A percentile compares a stretch with the other conserved stretches of the same genome.
These are phyloP conservation scores for Eimeria acervulina DNA, from an alignment of 169 alveolate species.

Conservation along the genomic window DNA sequence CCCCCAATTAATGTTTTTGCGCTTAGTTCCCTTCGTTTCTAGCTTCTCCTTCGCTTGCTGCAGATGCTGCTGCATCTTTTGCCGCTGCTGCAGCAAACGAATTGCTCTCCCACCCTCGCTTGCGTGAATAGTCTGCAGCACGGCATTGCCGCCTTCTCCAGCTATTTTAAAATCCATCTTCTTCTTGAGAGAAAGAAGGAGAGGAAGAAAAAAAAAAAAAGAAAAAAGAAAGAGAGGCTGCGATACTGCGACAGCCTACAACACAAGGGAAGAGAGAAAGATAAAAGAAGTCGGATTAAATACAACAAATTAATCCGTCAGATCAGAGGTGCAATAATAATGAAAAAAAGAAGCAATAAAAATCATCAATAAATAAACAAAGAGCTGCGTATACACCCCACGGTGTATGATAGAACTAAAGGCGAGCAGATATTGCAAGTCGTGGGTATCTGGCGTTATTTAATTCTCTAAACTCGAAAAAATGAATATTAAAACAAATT, in stretches of 20 bases:
- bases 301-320: too few relatives aligned
- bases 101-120: conserved; percentile 82
- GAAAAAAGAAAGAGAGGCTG: not conserved
- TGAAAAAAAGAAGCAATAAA: too few relatives aligned
- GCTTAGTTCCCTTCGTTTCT: conserved; percentile 68
- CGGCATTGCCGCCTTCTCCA: conserved; percentile 82
- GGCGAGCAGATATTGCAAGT: conserved; percentile 39
- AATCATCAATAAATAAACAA: too few relatives aligned
- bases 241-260: not conserved
- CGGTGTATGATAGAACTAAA: conserved; percentile 62
- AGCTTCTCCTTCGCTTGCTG: conserved; percentile 71
- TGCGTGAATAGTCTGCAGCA: conserved; percentile 83
- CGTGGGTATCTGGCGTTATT: conserved; percentile 37
- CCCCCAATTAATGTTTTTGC: conserved; percentile 67
- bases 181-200: not conserved
- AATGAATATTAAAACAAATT: too few relatives aligned
- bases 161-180: conserved; percentile 60
- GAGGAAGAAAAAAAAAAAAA: not conserved
- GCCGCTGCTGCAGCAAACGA: conserved; percentile 62
- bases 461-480: not conserved
- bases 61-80: conserved; percentile 16
- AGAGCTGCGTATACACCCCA: conserved; percentile 14
- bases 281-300: not conserved
- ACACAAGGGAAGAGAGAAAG: not conserved
- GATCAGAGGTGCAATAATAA: too few relatives aligned